A percentile compares a stretch with the other conserved stretches of the same genome.
Conservation (phyloP, 768 basidiomycete species). For the Russula brevipes region DNA sequence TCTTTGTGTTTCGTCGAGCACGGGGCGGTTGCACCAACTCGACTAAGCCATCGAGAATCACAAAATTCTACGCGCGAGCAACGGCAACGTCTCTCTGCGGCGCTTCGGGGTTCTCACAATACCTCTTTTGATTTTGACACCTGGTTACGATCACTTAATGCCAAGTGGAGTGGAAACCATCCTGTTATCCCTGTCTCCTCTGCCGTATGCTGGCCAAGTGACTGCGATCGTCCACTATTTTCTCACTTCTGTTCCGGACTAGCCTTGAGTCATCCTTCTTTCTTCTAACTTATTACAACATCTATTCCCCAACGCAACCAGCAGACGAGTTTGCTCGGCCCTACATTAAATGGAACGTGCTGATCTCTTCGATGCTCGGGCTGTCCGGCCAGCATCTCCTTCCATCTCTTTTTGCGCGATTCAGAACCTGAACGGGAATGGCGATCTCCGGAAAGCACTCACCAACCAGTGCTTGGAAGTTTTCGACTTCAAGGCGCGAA, state of each 20-base stretch:
- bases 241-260: neutral
- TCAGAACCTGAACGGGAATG: neutral
- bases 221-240: neutral
- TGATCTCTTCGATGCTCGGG: neutral
- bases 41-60: too few relatives aligned
- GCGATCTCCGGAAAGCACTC: neutral
- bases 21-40: too few relatives aligned
- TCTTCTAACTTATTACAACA: neutral
- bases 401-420: neutral
- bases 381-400: neutral
- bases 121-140: neutral
- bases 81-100: neutral
- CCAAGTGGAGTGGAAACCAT: neutral
- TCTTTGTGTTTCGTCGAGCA: too few relatives aligned
- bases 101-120: neutral
- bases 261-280: constrained; percentile 2
- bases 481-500: neutral
- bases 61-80: neutral
- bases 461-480: neutral
- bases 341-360: neutral
- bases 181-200: too few relatives aligned
- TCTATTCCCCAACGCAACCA: neutral
- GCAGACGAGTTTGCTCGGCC: too few relatives aligned
- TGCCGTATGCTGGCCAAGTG: neutral
- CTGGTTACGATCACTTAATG: neutral